These are phyloP conservation scores for Trichoderma virens DNA, from an alignment of 495 filamentous ascomycete genomes.

Conservation along the genomic window DNA sequence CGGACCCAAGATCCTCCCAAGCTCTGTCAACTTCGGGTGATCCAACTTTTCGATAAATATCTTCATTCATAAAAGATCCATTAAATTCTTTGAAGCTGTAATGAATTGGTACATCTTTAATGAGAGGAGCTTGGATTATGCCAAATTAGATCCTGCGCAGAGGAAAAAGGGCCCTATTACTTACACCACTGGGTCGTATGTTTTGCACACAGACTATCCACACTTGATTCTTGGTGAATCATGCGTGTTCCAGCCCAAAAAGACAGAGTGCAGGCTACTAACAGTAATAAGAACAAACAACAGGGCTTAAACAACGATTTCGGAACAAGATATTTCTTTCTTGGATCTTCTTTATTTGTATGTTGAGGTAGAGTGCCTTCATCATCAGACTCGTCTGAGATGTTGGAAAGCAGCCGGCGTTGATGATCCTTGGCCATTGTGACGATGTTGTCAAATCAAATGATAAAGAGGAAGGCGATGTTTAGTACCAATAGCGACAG, in stretches of 20 bases:
- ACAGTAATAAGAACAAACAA: neutral
- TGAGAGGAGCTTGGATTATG: conserved; percentile 4
- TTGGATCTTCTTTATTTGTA: neutral
- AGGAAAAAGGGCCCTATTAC: neutral
- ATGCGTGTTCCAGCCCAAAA: neutral
- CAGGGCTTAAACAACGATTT: neutral
- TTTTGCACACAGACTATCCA: conserved; percentile 8
- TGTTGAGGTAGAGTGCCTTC: neutral
- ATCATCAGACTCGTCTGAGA: neutral
- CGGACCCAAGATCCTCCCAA: conserved; percentile 46
- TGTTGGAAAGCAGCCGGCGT: neutral
- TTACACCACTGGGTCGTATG: conserved; percentile 14
- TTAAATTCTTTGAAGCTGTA: conserved; percentile 31
- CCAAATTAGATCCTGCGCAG: neutral
- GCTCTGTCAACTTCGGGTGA: conserved; percentile 50
- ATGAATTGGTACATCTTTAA: conserved; percentile 9
- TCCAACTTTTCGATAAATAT: conserved; percentile 42
- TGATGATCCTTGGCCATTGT: neutral
- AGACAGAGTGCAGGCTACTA: neutral
- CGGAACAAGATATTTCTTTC: neutral
- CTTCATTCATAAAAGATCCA: conserved; percentile 45
- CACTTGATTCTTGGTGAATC: neutral
- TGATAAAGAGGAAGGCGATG: too few species aligned
- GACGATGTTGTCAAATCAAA: neutral
- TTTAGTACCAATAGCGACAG: too few species aligned